Conservation (phyloP, 2,329 filamentous ascomycete species). For the Aspergillus niger region DNA sequence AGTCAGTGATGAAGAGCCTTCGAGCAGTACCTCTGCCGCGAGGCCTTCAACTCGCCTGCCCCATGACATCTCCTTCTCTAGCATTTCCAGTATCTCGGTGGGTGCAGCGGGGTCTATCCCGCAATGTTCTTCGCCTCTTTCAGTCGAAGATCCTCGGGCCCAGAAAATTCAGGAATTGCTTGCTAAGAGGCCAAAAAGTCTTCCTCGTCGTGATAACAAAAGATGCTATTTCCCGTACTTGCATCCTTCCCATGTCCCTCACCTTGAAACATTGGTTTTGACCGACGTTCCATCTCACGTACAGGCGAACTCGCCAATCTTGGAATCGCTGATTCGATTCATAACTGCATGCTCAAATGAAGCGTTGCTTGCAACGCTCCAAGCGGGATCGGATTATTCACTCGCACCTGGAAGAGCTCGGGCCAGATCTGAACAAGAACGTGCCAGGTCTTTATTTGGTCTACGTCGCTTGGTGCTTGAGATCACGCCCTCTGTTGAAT, state of each 20-base stretch:
- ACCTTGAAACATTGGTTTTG: conserved; percentile 57
- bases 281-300: conserved; percentile 57
- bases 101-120: conserved; percentile 14
- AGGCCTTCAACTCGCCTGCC: background rate
- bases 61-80: conserved; percentile 8
- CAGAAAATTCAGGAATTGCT: conserved; percentile 42
- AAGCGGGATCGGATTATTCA: conserved; percentile 59
- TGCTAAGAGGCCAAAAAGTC: conserved; percentile 38
- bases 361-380: conserved; percentile 53
- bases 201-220: conserved; percentile 32
- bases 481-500: conserved; percentile 42
- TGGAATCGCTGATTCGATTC: conserved; percentile 53
- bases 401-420: conserved; percentile 60
- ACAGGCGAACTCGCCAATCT: conserved; percentile 43
- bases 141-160: conserved; percentile 28
- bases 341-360: conserved; percentile 61
- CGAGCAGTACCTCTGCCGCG: background rate
- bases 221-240: conserved; percentile 40
- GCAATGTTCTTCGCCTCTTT: conserved; percentile 23
- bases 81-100: background rate
- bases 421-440: conserved; percentile 50
- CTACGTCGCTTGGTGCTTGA: conserved; percentile 60
- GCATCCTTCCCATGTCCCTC: conserved; percentile 58
- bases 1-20: background rate
- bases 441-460: conserved; percentile 56